Percentiles rank a stretch among this genome's conserved stretches.
Conservation (phyloP, 139 green algal species). For the Dunaliella sp. region DNA sequence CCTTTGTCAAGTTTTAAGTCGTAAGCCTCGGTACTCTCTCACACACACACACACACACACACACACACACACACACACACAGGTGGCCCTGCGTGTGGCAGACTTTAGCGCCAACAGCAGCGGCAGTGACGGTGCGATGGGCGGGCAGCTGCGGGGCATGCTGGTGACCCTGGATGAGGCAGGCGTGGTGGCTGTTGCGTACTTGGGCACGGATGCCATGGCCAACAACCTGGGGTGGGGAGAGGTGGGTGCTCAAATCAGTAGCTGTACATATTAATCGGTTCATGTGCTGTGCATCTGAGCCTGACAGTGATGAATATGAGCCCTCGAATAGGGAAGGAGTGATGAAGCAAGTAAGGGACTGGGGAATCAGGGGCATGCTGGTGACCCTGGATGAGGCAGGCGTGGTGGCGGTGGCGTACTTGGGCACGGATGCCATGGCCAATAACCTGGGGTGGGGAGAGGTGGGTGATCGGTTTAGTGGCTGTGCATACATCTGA, state of each 20-base stretch:
- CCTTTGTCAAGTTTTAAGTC: too few relatives aligned
- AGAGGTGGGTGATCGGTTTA: too few relatives aligned
- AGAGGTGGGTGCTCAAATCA: too few relatives aligned
- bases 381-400: slow-evolving; percentile 49
- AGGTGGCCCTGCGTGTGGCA: slow-evolving; percentile 6
- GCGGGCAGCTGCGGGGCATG: slow-evolving; percentile 29
- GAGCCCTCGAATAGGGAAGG: too few relatives aligned
- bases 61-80: background rate
- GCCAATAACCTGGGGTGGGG: slow-evolving; percentile 36
- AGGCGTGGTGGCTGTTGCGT: slow-evolving; percentile 45
- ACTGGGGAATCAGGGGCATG: too few relatives aligned
- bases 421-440: slow-evolving; percentile 64
- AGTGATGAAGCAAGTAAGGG: too few relatives aligned
- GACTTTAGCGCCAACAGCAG: background rate
- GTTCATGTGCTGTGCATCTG: too few relatives aligned
- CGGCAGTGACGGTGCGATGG: background rate
- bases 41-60: too few relatives aligned
- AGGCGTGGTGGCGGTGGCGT: slow-evolving; percentile 45
- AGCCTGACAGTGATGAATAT: too few relatives aligned
- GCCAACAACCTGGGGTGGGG: slow-evolving; percentile 37
- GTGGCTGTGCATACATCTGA: too few relatives aligned
- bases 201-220: slow-evolving; percentile 64
- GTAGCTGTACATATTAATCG: too few relatives aligned
- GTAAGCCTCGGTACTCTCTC: too few relatives aligned
- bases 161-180: slow-evolving; percentile 49